Percentiles rank a stretch among this genome's conserved stretches.
Conservation (phyloP, 2,329 filamentous ascomycete genomes). For the Fusarium sp. region DNA sequence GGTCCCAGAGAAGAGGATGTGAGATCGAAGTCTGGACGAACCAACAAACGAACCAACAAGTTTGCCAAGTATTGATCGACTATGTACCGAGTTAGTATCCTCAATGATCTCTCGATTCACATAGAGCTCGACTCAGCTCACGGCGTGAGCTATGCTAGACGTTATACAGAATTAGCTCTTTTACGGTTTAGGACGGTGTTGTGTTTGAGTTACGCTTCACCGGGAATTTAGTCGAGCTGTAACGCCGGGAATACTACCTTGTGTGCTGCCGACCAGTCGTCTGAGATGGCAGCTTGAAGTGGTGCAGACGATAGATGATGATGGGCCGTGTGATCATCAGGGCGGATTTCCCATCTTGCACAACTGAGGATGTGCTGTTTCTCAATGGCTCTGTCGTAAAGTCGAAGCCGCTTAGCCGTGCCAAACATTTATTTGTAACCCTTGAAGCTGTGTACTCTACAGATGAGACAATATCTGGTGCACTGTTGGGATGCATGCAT, state of each 20-base stretch:
- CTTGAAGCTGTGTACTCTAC: not conserved
- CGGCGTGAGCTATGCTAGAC: not conserved
- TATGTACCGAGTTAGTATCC: not conserved
- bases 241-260: slow-evolving; percentile 20
- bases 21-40: slow-evolving; percentile 2
- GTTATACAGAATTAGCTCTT: not conserved
- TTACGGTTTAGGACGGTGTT: not conserved
- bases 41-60: slow-evolving; percentile 2
- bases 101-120: not conserved
- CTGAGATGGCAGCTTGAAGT: not conserved
- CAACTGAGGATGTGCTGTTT: not conserved
- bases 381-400: not conserved
- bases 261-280: not conserved
- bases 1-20: not conserved
- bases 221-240: slow-evolving; percentile 4
- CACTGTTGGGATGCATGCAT: not conserved
- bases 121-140: not conserved
- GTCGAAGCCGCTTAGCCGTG: slow-evolving; percentile 15
- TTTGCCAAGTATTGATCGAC: not conserved
- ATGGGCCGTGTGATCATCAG: slow-evolving; percentile 25
- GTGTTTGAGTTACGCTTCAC: slow-evolving; percentile 3
- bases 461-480: slow-evolving; percentile 1
- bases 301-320: slow-evolving; percentile 4
- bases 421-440: not conserved
- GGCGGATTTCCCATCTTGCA: slow-evolving; percentile 4